These are phyloP conservation scores for Drechslerella coelobrocha DNA, from an alignment of 2,329 filamentous ascomycete genomes.

Conservation along the genomic window DNA sequence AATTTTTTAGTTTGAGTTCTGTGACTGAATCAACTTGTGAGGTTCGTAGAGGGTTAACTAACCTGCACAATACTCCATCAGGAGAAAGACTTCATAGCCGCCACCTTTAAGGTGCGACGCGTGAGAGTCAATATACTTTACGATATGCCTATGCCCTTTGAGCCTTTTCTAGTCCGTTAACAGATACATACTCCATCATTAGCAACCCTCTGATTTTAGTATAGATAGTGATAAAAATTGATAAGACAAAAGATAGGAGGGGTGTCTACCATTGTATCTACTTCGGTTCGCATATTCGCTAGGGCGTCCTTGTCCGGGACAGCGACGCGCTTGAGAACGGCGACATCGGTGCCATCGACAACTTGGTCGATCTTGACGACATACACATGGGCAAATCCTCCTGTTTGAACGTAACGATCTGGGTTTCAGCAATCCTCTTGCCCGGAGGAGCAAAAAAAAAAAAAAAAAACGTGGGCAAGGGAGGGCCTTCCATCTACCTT, in stretches of 20 bases:
- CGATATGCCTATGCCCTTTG: constrained; percentile 93
- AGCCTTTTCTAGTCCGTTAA: constrained; percentile 72
- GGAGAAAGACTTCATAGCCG: constrained; percentile 95
- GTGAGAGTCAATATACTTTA: constrained; percentile 98
- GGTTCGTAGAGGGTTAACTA: background rate
- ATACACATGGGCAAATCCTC: constrained; percentile 97
- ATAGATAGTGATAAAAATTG: background rate
- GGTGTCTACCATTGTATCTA: constrained; percentile 80
- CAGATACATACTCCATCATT: constrained; percentile 37
- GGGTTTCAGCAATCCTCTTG: background rate
- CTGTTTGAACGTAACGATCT: constrained; percentile 58
- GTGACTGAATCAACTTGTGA: background rate
- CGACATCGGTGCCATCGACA: constrained; percentile 77
- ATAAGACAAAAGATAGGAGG: background rate
- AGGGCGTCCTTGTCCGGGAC: constrained; percentile 95
- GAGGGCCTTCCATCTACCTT: constrained; percentile 62
- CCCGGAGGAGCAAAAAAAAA: no score
- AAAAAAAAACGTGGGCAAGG: background rate
- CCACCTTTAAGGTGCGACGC: constrained; percentile 90
- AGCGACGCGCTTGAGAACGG: constrained; percentile 91
- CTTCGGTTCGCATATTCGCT: constrained; percentile 95
- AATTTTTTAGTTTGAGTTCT: background rate
- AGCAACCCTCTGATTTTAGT: constrained; percentile 1
- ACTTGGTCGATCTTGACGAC: constrained; percentile 83
- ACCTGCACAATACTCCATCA: constrained; percentile 87